Base-by-base conservation (phyloP, 1,284 basidiomycete genomes). In the Microbotryum saponariae region DNA sequence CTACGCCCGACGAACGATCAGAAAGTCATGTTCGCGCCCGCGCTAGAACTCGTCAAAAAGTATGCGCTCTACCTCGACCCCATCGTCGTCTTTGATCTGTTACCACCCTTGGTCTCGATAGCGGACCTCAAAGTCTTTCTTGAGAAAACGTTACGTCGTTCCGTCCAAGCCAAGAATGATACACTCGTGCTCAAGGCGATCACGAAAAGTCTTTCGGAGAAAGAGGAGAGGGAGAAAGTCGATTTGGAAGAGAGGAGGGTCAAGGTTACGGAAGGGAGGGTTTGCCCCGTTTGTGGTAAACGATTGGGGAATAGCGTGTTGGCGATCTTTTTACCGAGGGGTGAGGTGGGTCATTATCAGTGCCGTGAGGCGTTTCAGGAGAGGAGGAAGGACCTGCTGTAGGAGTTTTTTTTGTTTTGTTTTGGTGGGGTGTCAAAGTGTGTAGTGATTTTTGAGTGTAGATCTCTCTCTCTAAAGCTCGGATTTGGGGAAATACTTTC, bases 301-400 rank as follows among this genome's bases (percentile, higher is more conserved):
- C 3, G 21, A 10, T 29, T 25, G 31, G n/a, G 53, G 69, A 72
- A 81, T 73, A 44, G 7, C 58, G 25, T 16, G 4, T 12, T 54
- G 56, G 62, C 54, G 45, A 14, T 55, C 50, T 60, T 42, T 58
- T 62, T 56, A 6, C 33, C 18, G 42, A 91, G 90, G 56, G 91
- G 91, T 4, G 88, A 93, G 74, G 91, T 94, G 2, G 94, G 91
- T 0, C 91, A 94, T 77, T 89, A 93, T 73, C 88, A 92, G 68
- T 96, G 91, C 74, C 60, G 64, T 0, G 61, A 63, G 56, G 54
- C 57, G 31, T 63, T 59, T 25, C 55, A 58, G 29, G 42, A 58
- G 44, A 53, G 25, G 20, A 42, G 37, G 12, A 42, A 18, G 37
- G 37, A 42, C 16, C 14, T 42, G 37, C 14, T 42, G 37, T 42